A percentile compares a stretch with the other conserved stretches of the same genome.
Evolutionary conservation across 139 green algal genomes (phyloP).

Genomic region (Desmodesmus armatus): DNA sequence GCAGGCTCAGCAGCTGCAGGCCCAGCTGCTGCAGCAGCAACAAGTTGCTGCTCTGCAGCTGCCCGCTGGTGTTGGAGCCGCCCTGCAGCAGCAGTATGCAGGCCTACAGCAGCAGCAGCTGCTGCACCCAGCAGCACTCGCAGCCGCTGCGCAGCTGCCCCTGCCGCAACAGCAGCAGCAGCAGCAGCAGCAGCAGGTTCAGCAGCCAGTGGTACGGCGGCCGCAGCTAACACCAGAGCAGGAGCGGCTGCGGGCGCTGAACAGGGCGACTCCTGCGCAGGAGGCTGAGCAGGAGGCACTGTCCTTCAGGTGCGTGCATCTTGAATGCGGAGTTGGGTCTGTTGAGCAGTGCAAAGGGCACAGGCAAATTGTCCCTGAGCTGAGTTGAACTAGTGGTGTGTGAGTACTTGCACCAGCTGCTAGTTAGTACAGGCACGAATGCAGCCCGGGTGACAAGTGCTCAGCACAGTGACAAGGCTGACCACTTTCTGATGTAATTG

Average conservation of each 20-base stretch:
- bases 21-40: constrained; percentile 15
- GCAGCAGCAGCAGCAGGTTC: not conserved
- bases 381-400: too few species aligned
- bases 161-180: not conserved
- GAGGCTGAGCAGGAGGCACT: constrained; percentile 16
- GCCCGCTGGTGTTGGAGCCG: not conserved
- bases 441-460: too few species aligned
- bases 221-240: constrained; percentile 23
- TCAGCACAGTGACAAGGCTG: too few species aligned
- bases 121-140: constrained; percentile 16
- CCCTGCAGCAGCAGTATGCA: not conserved
- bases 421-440: too few species aligned
- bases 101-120: constrained; percentile 13
- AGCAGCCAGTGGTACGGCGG: constrained; percentile 11
- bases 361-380: too few species aligned
- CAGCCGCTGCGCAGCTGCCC: not conserved
- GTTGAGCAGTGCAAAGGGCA: too few species aligned
- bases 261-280: not conserved
- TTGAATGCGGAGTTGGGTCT: too few species aligned
- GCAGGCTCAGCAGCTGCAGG: not conserved
- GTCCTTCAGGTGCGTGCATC: too few species aligned
- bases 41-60: not conserved
- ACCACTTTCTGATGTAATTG: too few species aligned
- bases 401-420: too few species aligned
- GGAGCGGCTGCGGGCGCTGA: not conserved